Evolutionary conservation across 2,329 filamentous ascomycete genomes (phyloP), one percentile per base, ranked within the genome.

Genomic region (Sporothrix dimorphospora): DNA sequence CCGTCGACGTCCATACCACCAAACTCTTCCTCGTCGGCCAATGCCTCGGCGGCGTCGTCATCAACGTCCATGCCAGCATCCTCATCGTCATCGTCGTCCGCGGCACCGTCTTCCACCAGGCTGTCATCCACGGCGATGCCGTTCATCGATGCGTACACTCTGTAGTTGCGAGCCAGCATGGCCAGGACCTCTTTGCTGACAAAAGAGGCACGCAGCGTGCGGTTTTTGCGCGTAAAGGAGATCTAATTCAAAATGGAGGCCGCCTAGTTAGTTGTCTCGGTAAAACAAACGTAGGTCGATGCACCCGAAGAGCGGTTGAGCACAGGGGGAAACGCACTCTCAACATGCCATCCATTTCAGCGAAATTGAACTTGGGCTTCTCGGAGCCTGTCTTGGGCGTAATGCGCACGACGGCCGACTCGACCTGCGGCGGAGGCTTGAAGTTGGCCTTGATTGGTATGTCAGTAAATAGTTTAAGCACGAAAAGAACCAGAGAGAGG

Each of bases 321-420:
- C 55, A 59, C 55, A 16, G 27, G 9, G 27, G 5, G 27, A 53
- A 68, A 57, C 68, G 9, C 24, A 74, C 73, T 49, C 93, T 86
- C 74, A 98, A 82, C 79, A 98, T 85, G 11, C 95, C 94, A 79
- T 98, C 95, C 91, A 94, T 98, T 81, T 98, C 96, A 70, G 97
- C 94, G 82, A 95, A 98, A 79, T 90, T 93, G 75, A 98, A 94
- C 76, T 94, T 91, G 70, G 95, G 95, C 49, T 94, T 85, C 75
- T 90, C 88, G 65, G 83, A 84, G 12, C 94, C 94, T 49, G 88
- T 87, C 83, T 98, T 97, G 27, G 94, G 94, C 79, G 95, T 93
- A 76, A 98, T 92, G 73, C 94, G 88, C 65, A 98, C 94, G 7
- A 98, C 94, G 72, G 92, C 94, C 8, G 90, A 93, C 82, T 99